Percentiles rank a stretch among this genome's conserved stretches.
These are phyloP conservation scores for Eremochloa ophiuroides DNA, from an alignment of 176 grass and related monocot genomes.

Conservation along the genomic window DNA sequence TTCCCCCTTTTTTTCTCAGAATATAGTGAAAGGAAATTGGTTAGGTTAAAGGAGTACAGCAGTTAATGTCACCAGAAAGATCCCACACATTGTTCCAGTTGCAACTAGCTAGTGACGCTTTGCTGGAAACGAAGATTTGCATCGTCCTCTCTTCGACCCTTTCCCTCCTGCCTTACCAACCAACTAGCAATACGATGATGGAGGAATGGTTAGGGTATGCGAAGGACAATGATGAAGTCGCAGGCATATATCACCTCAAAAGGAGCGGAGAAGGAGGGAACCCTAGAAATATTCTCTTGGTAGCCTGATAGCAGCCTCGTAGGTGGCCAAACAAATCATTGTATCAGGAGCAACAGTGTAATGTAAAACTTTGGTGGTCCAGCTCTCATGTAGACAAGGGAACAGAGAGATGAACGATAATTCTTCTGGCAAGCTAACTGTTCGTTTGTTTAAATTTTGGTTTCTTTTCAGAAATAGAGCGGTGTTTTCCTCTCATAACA, in stretches of 20 bases:
- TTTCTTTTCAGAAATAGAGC: no score
- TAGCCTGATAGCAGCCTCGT: constrained; percentile 25
- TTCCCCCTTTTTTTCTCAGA: no score
- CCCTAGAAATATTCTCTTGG: constrained; percentile 97
- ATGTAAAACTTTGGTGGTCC: constrained; percentile 54
- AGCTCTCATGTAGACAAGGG: neutral
- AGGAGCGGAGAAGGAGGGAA: constrained; percentile 41
- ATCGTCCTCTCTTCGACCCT: neutral
- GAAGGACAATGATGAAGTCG: constrained; percentile 41
- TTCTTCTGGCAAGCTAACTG: neutral
- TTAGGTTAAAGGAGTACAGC: no score
- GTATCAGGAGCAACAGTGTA: constrained; percentile 53
- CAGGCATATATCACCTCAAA: constrained; percentile 47
- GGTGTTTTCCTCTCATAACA: no score
- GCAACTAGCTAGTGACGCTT: neutral
- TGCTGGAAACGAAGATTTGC: constrained; percentile 1
- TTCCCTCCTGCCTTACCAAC: constrained; percentile 3
- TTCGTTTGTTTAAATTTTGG: no score
- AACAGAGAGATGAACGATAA: neutral
- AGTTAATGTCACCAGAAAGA: neutral
- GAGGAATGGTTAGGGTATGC: constrained; percentile 33
- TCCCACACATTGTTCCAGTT: neutral
- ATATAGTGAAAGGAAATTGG: no score
- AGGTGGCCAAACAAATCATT: constrained; percentile 71
- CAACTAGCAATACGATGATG: constrained; percentile 39